Base-by-base conservation (phyloP, 1,139 yeast species). In the Suhomyces bribrorum region DNA sequence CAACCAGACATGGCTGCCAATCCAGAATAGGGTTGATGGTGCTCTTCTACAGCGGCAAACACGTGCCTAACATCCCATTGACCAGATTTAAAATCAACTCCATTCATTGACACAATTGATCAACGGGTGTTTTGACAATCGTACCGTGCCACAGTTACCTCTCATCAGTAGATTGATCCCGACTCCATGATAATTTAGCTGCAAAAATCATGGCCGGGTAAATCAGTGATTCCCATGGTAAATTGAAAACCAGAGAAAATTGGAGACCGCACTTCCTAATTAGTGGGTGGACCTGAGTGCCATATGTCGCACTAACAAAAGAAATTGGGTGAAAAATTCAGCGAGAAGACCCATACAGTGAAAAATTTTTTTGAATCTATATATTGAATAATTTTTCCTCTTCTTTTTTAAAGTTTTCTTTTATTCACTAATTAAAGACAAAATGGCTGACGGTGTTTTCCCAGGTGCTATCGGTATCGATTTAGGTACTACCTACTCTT, bases 391-490 rank as follows among this genome's bases (percentile, higher is more conserved):
- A 37, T 31, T 35, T 34, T 34, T 34, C 36, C 37, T 35, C 31
- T 31, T 36, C 35, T 38, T 34, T 20, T 36, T 29, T 36, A 38
- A 44, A 44, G 37, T 44, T 49, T 53, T 50, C 41, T 44, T 41
- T 48, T 41, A 43, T 38, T 41, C 40, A 40, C 38, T 45, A 44
- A 45, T 43, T 44, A 44, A 38, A 41, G 38, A 46, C 41, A 50
- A 43, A 70, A 84, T 84, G 90, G 87, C 90, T 83, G 97, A 90
- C 83, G 96, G 96, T 86, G 95, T 90, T 79, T 90, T 86, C 86
- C 95, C 90, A 83, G 96, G 96, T 83, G 97, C 97, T 78, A 89
- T 90, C 79, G 97, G 98, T 80, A 90, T 90, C 88, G 96, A 88
- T 85, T 85, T 88, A 78, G 97, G 97, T 83, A 89, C 97, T 64